Evolutionary conservation across 73 alveolate genomes (phyloP).

Genomic region (Tetrahymena elliotti): DNA sequence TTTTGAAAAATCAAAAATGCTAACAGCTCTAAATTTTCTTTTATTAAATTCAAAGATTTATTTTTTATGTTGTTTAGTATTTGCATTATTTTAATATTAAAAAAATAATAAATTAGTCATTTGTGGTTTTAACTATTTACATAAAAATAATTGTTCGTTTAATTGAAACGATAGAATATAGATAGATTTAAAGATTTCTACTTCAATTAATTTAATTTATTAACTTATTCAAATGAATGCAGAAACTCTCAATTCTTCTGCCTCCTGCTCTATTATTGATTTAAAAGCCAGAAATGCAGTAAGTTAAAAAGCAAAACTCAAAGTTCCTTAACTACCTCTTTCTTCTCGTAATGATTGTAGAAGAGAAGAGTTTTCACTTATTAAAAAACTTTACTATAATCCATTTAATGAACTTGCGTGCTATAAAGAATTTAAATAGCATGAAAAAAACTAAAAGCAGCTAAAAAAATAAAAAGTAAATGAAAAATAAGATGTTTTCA

Average conservation of each 20-base stretch:
- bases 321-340: not conserved
- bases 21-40: too few species aligned
- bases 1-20: too few species aligned
- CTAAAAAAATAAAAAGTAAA: too few species aligned
- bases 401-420: not conserved
- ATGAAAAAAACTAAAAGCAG: not conserved
- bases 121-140: not conserved
- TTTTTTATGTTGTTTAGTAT: not conserved
- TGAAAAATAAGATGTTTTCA: not conserved
- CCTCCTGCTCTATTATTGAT: not conserved
- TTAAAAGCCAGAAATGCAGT: not conserved
- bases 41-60: too few species aligned
- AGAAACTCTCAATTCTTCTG: not conserved
- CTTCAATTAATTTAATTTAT: not conserved
- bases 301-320: not conserved
- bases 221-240: not conserved
- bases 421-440: not conserved
- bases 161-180: not conserved
- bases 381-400: not conserved
- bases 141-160: not conserved
- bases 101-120: not conserved
- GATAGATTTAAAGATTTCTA: not conserved
- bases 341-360: not conserved
- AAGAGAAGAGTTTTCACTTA: not conserved
- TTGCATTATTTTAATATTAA: not conserved